Conservation (phyloP, 129 eudicot genomes). For the Saposhnikovia divaricata region DNA sequence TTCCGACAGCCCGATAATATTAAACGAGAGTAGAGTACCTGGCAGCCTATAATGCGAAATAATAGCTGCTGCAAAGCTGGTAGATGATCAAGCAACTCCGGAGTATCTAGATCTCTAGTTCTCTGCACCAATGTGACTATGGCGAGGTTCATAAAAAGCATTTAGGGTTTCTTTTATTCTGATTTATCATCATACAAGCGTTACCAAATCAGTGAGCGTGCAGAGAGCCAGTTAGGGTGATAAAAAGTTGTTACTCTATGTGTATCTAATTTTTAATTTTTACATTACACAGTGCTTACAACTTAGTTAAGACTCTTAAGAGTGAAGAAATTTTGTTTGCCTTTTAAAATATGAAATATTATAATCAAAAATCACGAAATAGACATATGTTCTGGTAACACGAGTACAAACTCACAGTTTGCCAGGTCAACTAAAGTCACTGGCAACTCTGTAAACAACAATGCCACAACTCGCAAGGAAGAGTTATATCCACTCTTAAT, state of each 20-base stretch:
- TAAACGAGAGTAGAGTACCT: conserved; percentile 33
- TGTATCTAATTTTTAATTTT: too few relatives aligned
- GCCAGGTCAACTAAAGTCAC: background rate
- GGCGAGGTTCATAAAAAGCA: background rate
- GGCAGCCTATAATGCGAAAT: conserved; percentile 66
- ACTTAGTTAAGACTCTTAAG: too few relatives aligned
- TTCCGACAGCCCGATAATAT: background rate
- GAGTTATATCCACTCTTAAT: too few relatives aligned
- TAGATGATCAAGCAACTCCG: conserved; percentile 64
- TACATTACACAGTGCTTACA: too few relatives aligned
- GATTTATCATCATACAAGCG: background rate
- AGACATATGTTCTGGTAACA: background rate
- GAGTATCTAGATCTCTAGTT: conserved; percentile 66
- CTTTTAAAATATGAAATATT: background rate
- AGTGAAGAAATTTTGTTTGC: background rate
- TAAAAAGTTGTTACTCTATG: background rate
- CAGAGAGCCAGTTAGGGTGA: background rate
- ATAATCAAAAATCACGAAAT: background rate
- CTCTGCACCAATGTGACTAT: conserved; percentile 20
- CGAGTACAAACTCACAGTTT: background rate
- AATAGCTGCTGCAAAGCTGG: conserved; percentile 79
- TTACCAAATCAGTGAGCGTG: background rate
- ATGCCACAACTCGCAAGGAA: background rate
- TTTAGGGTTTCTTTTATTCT: background rate
- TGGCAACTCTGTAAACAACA: background rate